Evolutionary conservation across 2,329 filamentous ascomycete genomes (phyloP), one percentile per base, ranked within the genome.

Genomic region (Bipolaris victoriae): DNA sequence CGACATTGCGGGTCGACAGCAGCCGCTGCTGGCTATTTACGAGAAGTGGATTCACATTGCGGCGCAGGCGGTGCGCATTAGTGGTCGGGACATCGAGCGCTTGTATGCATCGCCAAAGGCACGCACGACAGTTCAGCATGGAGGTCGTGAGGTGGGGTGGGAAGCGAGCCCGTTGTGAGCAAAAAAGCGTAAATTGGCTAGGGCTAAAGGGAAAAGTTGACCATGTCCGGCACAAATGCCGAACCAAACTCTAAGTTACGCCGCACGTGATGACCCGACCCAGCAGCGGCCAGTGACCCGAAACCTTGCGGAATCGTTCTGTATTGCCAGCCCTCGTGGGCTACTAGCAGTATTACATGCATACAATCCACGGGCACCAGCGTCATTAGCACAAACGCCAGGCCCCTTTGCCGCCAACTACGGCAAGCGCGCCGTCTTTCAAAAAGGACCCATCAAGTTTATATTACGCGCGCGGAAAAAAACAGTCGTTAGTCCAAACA

Each of bases 81-180:
- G 58, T 48, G 31, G 66, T 43, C 16, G 67, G 59, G 35, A 67
- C 60, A 60, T 80, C 70, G 57, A 81, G 70, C 46, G 78, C 76
- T 44, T 77, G 77, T 48, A 80, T 70, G 62, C 73, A 76, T 72
- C 77, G 78, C 68, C 74, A 69, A 48, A 78, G 71, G 68, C 79
- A 81, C 61, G 76, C 73, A 59, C 74, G 76, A 62, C 79, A 81
- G 49, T 77, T 77, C 57, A 80, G 73, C 80, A 82, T 82, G 50
- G 64, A 20, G 58, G 44, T 49, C 45, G 55, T 57, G 59, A 16
- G 10, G 53, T 57, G 58, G 13, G 13, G n/a, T 29, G 26, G 49
- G 47, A 13, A 18, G 61, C 50, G 56, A 43, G 43, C 55, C 16
- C 16, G 61, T 57, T 52, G 43, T 60, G 49, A 60, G 49, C 49